Evolutionary conservation across 2,329 filamentous ascomycete genomes (phyloP), one percentile per base, ranked within the genome.

Genomic region (Drechslerella coelobrocha): DNA sequence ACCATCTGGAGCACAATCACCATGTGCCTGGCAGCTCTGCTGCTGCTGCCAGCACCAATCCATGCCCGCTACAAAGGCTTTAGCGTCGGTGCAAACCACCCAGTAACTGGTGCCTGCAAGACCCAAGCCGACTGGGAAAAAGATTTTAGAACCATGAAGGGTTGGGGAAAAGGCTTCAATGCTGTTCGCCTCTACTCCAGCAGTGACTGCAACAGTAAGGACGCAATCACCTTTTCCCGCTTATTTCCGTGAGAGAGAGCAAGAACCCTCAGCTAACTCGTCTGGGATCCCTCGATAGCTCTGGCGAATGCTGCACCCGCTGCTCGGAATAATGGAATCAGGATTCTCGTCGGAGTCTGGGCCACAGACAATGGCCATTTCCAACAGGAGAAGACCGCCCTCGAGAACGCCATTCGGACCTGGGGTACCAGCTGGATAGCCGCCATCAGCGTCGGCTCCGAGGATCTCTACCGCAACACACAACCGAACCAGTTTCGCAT

Each of bases 361-460:
- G 83, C 86, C 39, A 87, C 89, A 75, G 82, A 83, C 48, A 82
- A 86, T n/a, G 81, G 83, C 27, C 86, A 85, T 34, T 89, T 86
- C 79, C 76, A 83, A 24, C 79, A 81, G 51, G 88, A 90, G 78
- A 85, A 85, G 76, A 78, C 80, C 5, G 86, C 87, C 10, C 80
- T 89, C 61, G 79, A 82, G 57, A 62, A 54, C 29, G 73, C 57
- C 29, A 73, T 75, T 26, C 62, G 57, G 8, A 60, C 50, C 3
- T 72, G 68, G 39, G 73, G 74, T 39, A 72, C 47, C 9, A 82
- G 84, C 68, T 83, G 84, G 65, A 83, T 91, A 73, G 85, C 88
- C 76, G 88, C 84, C 62, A 85, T 90, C 72, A 89, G 88, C 3
- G 86, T 90, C 65, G 88, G 88, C 26, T 89, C 86, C 12, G 88